Conservation (phyloP, 257 asterid genomes). For the Verbascum thapsus region DNA sequence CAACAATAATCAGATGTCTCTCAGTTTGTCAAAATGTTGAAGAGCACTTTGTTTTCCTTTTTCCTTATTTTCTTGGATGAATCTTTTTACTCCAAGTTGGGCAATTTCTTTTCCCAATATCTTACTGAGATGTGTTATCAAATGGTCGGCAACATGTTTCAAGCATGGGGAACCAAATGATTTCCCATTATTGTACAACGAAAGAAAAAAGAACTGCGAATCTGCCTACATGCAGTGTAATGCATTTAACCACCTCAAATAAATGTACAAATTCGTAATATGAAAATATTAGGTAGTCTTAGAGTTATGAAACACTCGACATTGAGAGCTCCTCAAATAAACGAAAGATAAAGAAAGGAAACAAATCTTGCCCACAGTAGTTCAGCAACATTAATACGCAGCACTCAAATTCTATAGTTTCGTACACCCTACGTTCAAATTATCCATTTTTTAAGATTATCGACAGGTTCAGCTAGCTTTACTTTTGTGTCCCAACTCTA, state of each 20-base stretch:
- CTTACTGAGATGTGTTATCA: neutral
- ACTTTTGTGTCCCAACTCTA: neutral
- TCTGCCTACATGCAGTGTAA: slow-evolving; percentile 4
- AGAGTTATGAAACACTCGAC: neutral
- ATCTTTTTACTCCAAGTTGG: slow-evolving; percentile 12
- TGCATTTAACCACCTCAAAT: neutral
- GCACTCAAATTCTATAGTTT: neutral
- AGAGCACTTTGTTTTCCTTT: neutral
- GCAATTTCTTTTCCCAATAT: neutral
- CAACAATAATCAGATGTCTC: neutral
- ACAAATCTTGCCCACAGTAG: slow-evolving; percentile 4
- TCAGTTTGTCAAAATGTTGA: slow-evolving; percentile 2
- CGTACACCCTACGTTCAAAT: neutral
- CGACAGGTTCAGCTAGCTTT: slow-evolving; percentile 18
- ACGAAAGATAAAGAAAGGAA: neutral
- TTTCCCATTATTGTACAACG: slow-evolving; percentile 17
- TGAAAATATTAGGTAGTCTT: neutral
- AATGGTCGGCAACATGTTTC: slow-evolving; percentile 6
- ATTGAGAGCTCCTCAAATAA: too few relatives aligned
- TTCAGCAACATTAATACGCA: neutral
- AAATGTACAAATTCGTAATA: neutral
- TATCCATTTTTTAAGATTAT: slow-evolving; percentile 10
- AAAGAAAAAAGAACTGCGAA: slow-evolving; percentile 10
- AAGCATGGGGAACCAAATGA: slow-evolving; percentile 12
- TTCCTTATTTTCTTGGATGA: neutral